These are phyloP conservation scores for Ceratocystiopsis sp. DNA, from an alignment of 2,329 filamentous ascomycete genomes.

Conservation along the genomic window DNA sequence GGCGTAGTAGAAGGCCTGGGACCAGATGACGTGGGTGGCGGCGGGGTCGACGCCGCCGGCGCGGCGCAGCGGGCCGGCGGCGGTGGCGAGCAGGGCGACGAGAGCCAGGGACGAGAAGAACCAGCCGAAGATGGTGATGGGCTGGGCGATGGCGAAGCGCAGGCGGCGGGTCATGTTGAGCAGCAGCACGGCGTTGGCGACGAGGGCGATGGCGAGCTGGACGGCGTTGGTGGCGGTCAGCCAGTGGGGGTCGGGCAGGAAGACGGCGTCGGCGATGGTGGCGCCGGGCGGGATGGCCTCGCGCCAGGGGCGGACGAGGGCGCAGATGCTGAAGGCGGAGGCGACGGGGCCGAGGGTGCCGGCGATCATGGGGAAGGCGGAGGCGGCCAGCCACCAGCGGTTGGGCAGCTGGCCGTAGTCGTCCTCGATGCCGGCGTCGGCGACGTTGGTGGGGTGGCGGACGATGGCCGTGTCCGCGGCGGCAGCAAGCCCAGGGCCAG, in stretches of 20 bases:
- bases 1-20: conserved; percentile 77
- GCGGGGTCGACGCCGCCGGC: conserved; percentile 17
- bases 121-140: conserved; percentile 72
- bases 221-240: conserved; percentile 58
- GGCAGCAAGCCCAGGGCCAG: too few species aligned
- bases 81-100: conserved; percentile 47
- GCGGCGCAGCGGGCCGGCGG: conserved; percentile 35
- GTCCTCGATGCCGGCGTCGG: not conserved
- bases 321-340: conserved; percentile 74
- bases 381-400: conserved; percentile 47
- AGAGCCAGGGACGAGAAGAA: conserved; percentile 48
- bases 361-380: conserved; percentile 59
- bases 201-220: conserved; percentile 57
- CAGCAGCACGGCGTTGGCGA: conserved; percentile 66
- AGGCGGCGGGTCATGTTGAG: conserved; percentile 74
- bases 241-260: conserved; percentile 54
- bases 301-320: conserved; percentile 68
- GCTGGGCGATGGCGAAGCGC: conserved; percentile 66
- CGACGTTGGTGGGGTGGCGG: not conserved
- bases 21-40: conserved; percentile 39
- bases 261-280: conserved; percentile 29
- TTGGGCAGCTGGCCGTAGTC: conserved; percentile 15
- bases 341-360: conserved; percentile 75
- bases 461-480: too few species aligned
- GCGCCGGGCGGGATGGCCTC: conserved; percentile 30